Evolutionary conservation across 495 filamentous ascomycete genomes (phyloP), one percentile per base, ranked within the genome.

Genomic region (Talaromyces thailandensis): DNA sequence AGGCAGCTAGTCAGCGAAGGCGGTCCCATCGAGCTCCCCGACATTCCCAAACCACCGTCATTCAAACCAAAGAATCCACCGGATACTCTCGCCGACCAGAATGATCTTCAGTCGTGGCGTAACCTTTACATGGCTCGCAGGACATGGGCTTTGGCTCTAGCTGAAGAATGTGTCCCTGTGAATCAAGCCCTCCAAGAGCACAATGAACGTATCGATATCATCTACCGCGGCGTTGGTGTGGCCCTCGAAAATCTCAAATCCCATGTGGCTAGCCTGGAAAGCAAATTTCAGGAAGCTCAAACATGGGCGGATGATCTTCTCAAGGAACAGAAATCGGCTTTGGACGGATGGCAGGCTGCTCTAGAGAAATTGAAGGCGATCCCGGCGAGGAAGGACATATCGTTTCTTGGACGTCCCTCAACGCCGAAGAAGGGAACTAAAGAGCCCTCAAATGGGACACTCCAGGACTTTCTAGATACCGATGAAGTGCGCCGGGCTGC

Each of bases 221-320:
- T 96, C 66, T 77, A 88, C 52, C 82, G 85, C 58, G 88, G 87
- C 55, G 80, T 89, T 16, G 84, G 86, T 56, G 89, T 92, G 31
- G 92, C 91, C 26, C 82, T 93, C 18, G 84, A 85, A 59, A 97
- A 95, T 65, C 83, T 95, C 51, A 82, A 93, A 66, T 84, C 85
- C 5, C 91, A 92, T 67, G 80, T 94, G 60, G 88, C 84, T 29
- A 85, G 74, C 43, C 71, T 94, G 60, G 87, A 93, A 64, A 82
- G 86, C 64, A 92, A 88, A 64, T 89, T 88, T 66, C 70, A 78
- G 45, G 88, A 93, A 61, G 81, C 89, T 7, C 84, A 90, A 67
- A 75, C 78, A 56, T 94, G 91, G 90, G 84, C 84, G 25, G 81
- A 85, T 18, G 84, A 87, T 51, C 74, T 91, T 4, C 73, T 87